Evolutionary conservation across 2,329 filamentous ascomycete species (phyloP).

Genomic region (Xylariaceae sp.): DNA sequence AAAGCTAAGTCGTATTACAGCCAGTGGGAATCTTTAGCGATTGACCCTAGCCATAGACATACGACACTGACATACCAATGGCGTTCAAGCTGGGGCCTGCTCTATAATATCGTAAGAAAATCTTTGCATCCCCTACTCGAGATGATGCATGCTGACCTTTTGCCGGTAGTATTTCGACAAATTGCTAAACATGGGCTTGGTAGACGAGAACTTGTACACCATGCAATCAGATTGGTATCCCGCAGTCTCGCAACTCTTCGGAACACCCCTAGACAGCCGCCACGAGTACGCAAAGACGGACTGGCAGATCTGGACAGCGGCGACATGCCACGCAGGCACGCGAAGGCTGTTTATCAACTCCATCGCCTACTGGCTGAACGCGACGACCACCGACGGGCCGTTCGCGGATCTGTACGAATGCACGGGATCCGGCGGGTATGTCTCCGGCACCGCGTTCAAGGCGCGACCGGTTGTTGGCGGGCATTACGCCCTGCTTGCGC

Average conservation of each 20-base stretch:
- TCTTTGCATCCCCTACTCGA: background rate
- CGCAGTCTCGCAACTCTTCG: slow-evolving; percentile 63
- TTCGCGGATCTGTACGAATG: slow-evolving; percentile 66
- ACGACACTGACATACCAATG: slow-evolving; percentile 31
- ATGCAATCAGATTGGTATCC: slow-evolving; percentile 35
- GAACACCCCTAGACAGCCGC: slow-evolving; percentile 64
- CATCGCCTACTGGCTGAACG: slow-evolving; percentile 65
- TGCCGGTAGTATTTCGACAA: slow-evolving; percentile 28
- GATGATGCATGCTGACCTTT: background rate
- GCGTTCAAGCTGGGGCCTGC: slow-evolving; percentile 26
- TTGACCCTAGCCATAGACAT: slow-evolving; percentile 26
- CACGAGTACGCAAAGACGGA: slow-evolving; percentile 71
- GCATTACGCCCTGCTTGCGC: slow-evolving; percentile 64
- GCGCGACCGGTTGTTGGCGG: slow-evolving; percentile 69
- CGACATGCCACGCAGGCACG: slow-evolving; percentile 54
- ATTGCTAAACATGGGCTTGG: slow-evolving; percentile 35
- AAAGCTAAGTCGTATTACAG: slow-evolving; percentile 35
- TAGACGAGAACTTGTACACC: slow-evolving; percentile 27
- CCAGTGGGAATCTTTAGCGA: slow-evolving; percentile 25
- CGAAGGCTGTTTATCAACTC: slow-evolving; percentile 58
- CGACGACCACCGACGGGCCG: slow-evolving; percentile 59
- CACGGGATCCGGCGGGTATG: slow-evolving; percentile 51
- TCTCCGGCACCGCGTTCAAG: slow-evolving; percentile 54
- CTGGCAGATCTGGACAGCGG: slow-evolving; percentile 70
- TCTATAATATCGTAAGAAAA: slow-evolving; percentile 13